A percentile compares a stretch with the other conserved stretches of the same genome.
phyloP scores from a whole-genome alignment of 805 yeast species.

The Wickerhamiella bombiphila region DNA sequence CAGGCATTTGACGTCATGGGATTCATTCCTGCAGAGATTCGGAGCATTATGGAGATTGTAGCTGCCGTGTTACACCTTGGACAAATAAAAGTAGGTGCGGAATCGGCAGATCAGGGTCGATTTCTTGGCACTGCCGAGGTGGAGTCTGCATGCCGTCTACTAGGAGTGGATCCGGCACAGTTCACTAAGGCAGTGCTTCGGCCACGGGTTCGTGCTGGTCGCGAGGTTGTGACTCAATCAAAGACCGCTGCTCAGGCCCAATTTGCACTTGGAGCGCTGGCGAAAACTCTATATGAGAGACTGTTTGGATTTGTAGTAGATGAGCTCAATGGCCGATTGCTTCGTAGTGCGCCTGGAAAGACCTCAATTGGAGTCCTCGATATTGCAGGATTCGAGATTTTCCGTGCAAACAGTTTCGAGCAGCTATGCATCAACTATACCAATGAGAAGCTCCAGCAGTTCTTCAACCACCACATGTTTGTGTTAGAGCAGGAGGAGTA shows the following conservation, averaged over 20 bases:
- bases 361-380: constrained; percentile 74
- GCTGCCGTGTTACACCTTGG: constrained; percentile 78
- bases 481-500: constrained; percentile 97
- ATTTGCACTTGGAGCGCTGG: constrained; percentile 68
- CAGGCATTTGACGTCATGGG: constrained; percentile 65
- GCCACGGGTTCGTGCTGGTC: constrained; percentile 85
- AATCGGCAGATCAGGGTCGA: constrained; percentile 60
- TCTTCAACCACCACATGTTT: constrained; percentile 88
- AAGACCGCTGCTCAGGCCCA: constrained; percentile 68
- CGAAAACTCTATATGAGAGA: constrained; percentile 76
- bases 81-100: constrained; percentile 56
- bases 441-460: constrained; percentile 92
- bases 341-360: constrained; percentile 28
- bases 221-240: constrained; percentile 69
- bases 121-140: constrained; percentile 40
- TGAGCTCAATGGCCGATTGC: constrained; percentile 48
- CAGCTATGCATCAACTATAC: constrained; percentile 94
- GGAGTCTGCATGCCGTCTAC: constrained; percentile 38
- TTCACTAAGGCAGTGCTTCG: constrained; percentile 48
- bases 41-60: constrained; percentile 46
- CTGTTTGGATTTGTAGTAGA: constrained; percentile 65
- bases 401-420: constrained; percentile 89
- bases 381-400: constrained; percentile 95
- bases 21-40: constrained; percentile 39
- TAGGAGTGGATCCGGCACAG: constrained; percentile 46